phyloP scores from a whole-genome alignment of 495 filamentous ascomycete species.

The Lepraria neglecta region DNA sequence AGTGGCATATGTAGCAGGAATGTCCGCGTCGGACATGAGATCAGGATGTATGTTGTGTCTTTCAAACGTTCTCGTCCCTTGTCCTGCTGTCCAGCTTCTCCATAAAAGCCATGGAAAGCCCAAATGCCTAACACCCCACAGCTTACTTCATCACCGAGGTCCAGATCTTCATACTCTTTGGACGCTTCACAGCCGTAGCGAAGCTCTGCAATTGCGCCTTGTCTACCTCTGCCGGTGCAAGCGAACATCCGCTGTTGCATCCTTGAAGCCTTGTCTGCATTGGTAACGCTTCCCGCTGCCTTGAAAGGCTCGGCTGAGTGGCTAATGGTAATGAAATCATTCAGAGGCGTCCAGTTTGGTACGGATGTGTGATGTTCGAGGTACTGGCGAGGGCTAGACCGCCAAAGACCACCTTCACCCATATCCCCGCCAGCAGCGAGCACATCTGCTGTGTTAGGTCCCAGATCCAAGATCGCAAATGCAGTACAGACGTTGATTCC shows the following conservation, averaged over 20 bases:
- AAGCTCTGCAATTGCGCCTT: constrained; percentile 62
- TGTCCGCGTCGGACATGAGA: constrained; percentile 17
- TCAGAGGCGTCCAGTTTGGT: constrained; percentile 77
- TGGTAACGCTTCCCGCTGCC: not conserved
- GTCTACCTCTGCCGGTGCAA: constrained; percentile 50
- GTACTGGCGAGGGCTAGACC: constrained; percentile 47
- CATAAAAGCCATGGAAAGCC: constrained; percentile 32
- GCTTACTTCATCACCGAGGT: constrained; percentile 45
- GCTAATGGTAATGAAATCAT: constrained; percentile 56
- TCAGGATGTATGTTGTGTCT: constrained; percentile 19
- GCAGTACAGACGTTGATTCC: constrained; percentile 57
- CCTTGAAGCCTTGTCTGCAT: not conserved
- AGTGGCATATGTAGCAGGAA: constrained; percentile 10
- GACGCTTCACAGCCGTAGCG: constrained; percentile 65
- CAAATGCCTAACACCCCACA: constrained; percentile 40
- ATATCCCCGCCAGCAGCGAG: constrained; percentile 74
- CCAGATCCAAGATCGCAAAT: constrained; percentile 54
- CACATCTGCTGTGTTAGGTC: constrained; percentile 56
- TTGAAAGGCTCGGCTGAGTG: not conserved
- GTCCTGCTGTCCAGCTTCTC: not conserved
- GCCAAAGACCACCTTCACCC: constrained; percentile 72
- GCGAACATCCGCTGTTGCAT: constrained; percentile 50
- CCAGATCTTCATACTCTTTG: constrained; percentile 34
- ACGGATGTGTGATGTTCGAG: constrained; percentile 52
- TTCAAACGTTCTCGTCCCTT: constrained; percentile 4